phyloP scores from a whole-genome alignment of 1,139 yeast genomes.

The Sugiyamaella neomexicana region DNA sequence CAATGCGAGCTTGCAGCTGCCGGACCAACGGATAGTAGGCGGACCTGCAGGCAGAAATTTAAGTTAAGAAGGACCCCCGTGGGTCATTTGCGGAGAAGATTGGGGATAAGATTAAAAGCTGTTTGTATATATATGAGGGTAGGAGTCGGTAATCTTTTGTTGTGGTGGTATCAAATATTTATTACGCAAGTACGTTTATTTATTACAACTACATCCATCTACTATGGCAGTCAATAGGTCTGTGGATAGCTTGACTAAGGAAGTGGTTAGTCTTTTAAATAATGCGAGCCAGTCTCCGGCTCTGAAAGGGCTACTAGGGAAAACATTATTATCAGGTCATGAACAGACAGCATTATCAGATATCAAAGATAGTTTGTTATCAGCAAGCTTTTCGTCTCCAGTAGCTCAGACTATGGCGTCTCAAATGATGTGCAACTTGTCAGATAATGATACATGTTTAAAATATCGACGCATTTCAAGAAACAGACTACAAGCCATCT shows the following conservation, averaged over 20 bases:
- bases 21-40: conserved; percentile 12
- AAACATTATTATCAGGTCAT: not conserved
- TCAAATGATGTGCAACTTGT: not conserved
- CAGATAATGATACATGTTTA: not conserved
- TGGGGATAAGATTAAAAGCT: not conserved
- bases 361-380: not conserved
- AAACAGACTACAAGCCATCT: conserved; percentile 29
- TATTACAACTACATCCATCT: not conserved
- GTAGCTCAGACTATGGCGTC: conserved; percentile 10
- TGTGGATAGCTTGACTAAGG: not conserved
- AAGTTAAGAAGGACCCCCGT: not conserved
- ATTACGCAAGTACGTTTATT: not conserved
- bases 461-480: conserved; percentile 28
- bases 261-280: not conserved
- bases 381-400: conserved; percentile 10
- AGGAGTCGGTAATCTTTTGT: not conserved
- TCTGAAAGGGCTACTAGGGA: not conserved
- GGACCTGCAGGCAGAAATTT: too few species aligned
- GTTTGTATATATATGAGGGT: not conserved
- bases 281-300: not conserved
- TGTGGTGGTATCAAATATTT: too few species aligned
- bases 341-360: not conserved
- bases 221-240: not conserved
- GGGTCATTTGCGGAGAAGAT: not conserved
- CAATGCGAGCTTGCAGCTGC: not conserved